Evolutionary conservation across 2,329 filamentous ascomycete species (phyloP).

Genomic region (Aureobasidium subglaciale): DNA sequence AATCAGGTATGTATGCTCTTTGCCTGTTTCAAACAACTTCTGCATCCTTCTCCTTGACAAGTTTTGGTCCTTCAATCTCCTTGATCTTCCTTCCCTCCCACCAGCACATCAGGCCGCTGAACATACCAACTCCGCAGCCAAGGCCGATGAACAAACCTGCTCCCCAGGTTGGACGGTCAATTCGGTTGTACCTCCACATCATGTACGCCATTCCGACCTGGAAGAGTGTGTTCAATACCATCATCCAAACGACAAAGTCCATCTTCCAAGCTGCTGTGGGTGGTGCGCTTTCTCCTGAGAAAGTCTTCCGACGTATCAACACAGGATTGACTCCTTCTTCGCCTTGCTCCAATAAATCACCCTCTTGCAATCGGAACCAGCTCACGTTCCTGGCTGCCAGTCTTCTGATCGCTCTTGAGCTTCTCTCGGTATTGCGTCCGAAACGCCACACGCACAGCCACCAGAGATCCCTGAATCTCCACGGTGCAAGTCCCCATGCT

Average conservation of each 20-base stretch:
- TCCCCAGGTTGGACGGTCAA: slow-evolving; percentile 66
- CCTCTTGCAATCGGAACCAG: slow-evolving; percentile 7
- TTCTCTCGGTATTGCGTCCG: background rate
- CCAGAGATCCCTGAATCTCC: slow-evolving; percentile 75
- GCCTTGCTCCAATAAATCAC: background rate
- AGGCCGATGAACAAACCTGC: slow-evolving; percentile 73
- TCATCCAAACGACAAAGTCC: slow-evolving; percentile 72
- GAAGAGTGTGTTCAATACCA: slow-evolving; percentile 70
- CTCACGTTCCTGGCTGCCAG: slow-evolving; percentile 10
- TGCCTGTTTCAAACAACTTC: background rate
- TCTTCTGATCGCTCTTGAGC: background rate
- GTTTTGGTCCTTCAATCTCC: slow-evolving; percentile 52
- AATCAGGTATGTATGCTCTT: background rate
- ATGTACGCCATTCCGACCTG: slow-evolving; percentile 66
- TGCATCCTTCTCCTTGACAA: background rate
- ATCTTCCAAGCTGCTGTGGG: slow-evolving; percentile 67
- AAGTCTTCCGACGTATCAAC: slow-evolving; percentile 17
- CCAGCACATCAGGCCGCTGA: slow-evolving; percentile 64
- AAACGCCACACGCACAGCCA: slow-evolving; percentile 41
- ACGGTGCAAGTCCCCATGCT: slow-evolving; percentile 75
- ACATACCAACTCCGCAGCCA: slow-evolving; percentile 61
- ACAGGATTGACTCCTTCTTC: background rate
- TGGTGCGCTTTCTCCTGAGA: slow-evolving; percentile 64
- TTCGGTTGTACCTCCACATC: slow-evolving; percentile 58
- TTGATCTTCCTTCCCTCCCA: slow-evolving; percentile 64